These are phyloP conservation scores for Boletus subluridellus DNA, from an alignment of 1,284 basidiomycete species.

Conservation along the genomic window DNA sequence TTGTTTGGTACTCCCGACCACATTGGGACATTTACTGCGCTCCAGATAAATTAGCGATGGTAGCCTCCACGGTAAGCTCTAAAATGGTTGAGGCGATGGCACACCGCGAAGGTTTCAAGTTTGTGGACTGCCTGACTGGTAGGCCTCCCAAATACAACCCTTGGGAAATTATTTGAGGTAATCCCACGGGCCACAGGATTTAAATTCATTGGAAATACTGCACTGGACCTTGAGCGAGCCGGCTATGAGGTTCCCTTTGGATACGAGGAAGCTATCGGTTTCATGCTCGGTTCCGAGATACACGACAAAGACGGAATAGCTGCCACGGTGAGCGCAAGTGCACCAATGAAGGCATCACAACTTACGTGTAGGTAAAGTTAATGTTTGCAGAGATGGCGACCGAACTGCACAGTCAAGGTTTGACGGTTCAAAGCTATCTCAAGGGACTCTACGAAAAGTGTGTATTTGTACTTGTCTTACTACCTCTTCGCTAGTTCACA, in stretches of 20 bases:
- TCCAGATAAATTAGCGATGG: conserved; percentile 69
- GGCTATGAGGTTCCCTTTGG: conserved; percentile 77
- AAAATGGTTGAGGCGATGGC: conserved; percentile 83
- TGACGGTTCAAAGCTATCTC: conserved; percentile 55
- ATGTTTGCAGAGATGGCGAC: conserved; percentile 66
- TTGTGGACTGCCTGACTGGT: conserved; percentile 82
- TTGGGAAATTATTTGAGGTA: neutral
- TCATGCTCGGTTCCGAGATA: conserved; percentile 74
- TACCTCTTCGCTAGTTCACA: conserved; percentile 3
- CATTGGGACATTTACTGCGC: neutral
- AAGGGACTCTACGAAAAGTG: conserved; percentile 64
- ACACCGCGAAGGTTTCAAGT: conserved; percentile 69
- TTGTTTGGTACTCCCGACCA: neutral
- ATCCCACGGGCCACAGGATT: conserved; percentile 49
- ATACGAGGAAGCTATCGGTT: conserved; percentile 88
- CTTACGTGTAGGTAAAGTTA: conserved; percentile 39
- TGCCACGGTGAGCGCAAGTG: conserved; percentile 51
- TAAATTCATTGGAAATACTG: conserved; percentile 82
- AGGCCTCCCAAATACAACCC: conserved; percentile 9
- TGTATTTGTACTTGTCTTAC: conserved; percentile 11
- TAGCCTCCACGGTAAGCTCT: conserved; percentile 83
- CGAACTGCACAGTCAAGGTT: conserved; percentile 47
- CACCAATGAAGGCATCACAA: neutral
- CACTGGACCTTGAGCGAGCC: conserved; percentile 55
- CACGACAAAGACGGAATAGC: conserved; percentile 84